Base-by-base conservation (phyloP, 1,139 yeast genomes). In the Scheffersomyces quercinus region DNA sequence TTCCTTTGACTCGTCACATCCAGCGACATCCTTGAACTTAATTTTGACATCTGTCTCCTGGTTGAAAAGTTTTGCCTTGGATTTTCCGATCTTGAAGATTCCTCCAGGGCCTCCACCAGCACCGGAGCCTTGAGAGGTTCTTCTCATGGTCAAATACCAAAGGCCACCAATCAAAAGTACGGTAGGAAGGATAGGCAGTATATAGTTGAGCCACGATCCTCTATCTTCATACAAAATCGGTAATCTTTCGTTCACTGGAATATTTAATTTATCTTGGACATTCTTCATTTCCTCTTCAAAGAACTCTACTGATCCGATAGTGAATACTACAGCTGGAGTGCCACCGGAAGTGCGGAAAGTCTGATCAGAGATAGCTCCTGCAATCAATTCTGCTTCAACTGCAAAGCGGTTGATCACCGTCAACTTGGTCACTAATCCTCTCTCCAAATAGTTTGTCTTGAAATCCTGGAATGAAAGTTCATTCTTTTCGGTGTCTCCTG, bases 391-490 rank as follows among this genome's bases (percentile, higher is more conserved):
- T 3, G 88, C 88, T 54, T 87, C 89, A 0, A 88, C 98, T n/a
- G 79, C 72, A 44, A 79, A 75, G 55, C 83, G 83, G 66, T 91
- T 91, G 33, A 90, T 77, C 32, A 93, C 97, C 15, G 77, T 76
- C 37, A 93, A 74, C 50, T 79, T 81, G 46, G 83, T 81, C 28
- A 93, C 98, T 38, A 86, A 72, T 4, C 97, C 97, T 55, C 83
- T 85, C 52, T 88, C 95, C 37, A 93, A 74, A 59, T 86, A 89
- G 47, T 85, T 83, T 16, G 84, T 78, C 59, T 88, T 87, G 73
- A 93, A 93, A 62, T 89, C 96, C 66, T 91, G 97, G 78, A 88
- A 89, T 2, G 97, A 86, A 50, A 93, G 73, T 51, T 79, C 78
- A 46, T 72, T 62, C 30, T 40, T 40, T 10, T 67, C 60, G 28